Evolutionary conservation across 306 rosid genomes (phyloP), one percentile per base, ranked within the genome.

Genomic region (Dryas alaskensis): DNA sequence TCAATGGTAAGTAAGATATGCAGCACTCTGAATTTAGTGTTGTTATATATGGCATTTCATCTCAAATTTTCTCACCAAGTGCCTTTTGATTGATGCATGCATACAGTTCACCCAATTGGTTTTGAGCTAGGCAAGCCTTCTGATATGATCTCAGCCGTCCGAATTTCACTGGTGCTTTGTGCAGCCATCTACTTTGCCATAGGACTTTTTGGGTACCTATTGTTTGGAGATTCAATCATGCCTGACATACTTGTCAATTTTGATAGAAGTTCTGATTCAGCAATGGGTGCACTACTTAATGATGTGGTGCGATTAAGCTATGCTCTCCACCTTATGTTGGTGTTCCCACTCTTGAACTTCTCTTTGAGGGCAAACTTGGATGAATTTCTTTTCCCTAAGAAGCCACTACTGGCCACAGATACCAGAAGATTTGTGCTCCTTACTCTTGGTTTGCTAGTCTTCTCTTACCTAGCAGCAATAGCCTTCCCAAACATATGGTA

Each of bases 101-200:
- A 63, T 79, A 74, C 91, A 94, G 99, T 94, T 67, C 99, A 94
- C 79, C 99, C 97, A 3, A 92, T 94, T 74, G 96, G 89, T 19
- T 87, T 85, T 73, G 99, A 91, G 89, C 90, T 92, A 8, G 83
- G 83, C 9, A 88, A 81, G 66, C 82, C 91, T 62, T 88, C 96
- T 0, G 83, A 92, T 17, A 94, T 94, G 99, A 76, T 80, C 55
- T 69, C 22, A 49, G 96, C 96, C 1, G 95, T 87, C 49, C 84
- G 91, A 78, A 83, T 90, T n/a, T 86, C 99, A 10, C 76, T 92
- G 4, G 55, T 85, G 63, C 88, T 92, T 16, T 89, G 96, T 60
- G 93, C 90, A 5, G 78, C 67, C 43, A 77, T 94, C 75, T 94
- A 94, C 86, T 81, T 81, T 44, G 8, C 86, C 76, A 81, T 87